phyloP scores from a whole-genome alignment of 345 rosid species.

The Atalantia buxifolia region DNA sequence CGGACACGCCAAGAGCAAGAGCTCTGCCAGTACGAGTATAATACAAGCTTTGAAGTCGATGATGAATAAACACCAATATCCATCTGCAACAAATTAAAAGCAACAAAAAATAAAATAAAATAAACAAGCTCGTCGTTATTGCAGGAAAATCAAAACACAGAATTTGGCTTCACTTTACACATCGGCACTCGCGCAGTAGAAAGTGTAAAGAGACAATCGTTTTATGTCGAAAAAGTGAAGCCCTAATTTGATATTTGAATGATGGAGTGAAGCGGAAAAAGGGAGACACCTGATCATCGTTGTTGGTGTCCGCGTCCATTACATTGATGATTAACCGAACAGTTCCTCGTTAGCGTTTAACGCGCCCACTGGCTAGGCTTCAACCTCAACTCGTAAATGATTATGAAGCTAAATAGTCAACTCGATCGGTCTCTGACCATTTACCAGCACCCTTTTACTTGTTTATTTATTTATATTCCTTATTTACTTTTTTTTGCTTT shows the following conservation, averaged over 20 bases:
- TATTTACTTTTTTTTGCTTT: too few species aligned
- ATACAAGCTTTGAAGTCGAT: slow-evolving; percentile 23
- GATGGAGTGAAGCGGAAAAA: not conserved
- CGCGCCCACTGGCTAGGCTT: too few species aligned
- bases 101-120: not conserved
- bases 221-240: not conserved
- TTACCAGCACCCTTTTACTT: too few species aligned
- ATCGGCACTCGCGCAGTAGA: not conserved
- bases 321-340: not conserved
- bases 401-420: too few species aligned
- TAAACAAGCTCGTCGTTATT: not conserved
- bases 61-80: not conserved
- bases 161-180: not conserved
- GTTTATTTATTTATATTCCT: too few species aligned
- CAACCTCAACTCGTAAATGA: too few species aligned
- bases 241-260: not conserved
- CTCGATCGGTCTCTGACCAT: too few species aligned
- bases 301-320: not conserved
- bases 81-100: not conserved
- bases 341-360: too few species aligned
- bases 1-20: slow-evolving; percentile 74
- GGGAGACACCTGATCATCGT: not conserved
- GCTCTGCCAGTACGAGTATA: slow-evolving; percentile 56
- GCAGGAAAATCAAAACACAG: not conserved
- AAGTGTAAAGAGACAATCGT: not conserved